Evolutionary conservation across 768 basidiomycete species (phyloP).

Genomic region (Boletus vermiculosoides): DNA sequence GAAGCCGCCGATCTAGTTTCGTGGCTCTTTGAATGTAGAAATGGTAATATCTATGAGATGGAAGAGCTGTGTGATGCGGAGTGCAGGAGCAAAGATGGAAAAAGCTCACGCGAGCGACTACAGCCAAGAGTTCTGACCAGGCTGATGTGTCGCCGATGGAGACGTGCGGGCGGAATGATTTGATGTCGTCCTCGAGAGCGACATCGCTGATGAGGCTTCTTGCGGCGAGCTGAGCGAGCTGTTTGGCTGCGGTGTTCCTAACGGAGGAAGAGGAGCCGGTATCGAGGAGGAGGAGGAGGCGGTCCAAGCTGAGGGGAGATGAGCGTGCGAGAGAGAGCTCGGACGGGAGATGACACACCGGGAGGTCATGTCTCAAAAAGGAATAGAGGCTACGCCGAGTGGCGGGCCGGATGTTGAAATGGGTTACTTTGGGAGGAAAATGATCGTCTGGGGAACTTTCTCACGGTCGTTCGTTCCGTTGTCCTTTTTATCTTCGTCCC

Average conservation of each 20-base stretch:
- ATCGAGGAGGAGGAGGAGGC: conserved; percentile 92
- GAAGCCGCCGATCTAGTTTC: conserved; percentile 92
- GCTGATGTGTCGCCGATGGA: conserved; percentile 65
- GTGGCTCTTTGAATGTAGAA: conserved; percentile 84
- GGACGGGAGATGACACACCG: conserved; percentile 42
- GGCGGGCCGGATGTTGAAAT: conserved; percentile 37
- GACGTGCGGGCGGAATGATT: conserved; percentile 55
- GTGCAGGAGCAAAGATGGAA: not conserved
- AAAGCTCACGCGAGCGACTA: conserved; percentile 75
- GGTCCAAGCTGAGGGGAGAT: conserved; percentile 70
- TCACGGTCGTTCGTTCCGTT: conserved; percentile 42
- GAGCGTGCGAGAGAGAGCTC: not conserved
- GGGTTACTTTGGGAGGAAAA: conserved; percentile 44
- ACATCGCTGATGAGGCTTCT: conserved; percentile 84
- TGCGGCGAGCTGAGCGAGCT: conserved; percentile 87
- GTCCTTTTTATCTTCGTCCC: conserved; percentile 64
- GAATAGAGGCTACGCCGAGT: conserved; percentile 53
- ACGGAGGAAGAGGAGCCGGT: conserved; percentile 90
- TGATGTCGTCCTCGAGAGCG: conserved; percentile 75
- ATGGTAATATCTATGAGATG: conserved; percentile 74
- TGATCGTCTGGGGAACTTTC: conserved; percentile 52
- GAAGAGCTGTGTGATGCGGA: not conserved
- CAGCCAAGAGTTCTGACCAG: conserved; percentile 89
- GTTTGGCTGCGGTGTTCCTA: conserved; percentile 93
- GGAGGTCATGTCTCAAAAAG: conserved; percentile 69